These are phyloP conservation scores for Penstemon eatonii DNA, from an alignment of 257 asterid genomes.

Conservation along the genomic window DNA sequence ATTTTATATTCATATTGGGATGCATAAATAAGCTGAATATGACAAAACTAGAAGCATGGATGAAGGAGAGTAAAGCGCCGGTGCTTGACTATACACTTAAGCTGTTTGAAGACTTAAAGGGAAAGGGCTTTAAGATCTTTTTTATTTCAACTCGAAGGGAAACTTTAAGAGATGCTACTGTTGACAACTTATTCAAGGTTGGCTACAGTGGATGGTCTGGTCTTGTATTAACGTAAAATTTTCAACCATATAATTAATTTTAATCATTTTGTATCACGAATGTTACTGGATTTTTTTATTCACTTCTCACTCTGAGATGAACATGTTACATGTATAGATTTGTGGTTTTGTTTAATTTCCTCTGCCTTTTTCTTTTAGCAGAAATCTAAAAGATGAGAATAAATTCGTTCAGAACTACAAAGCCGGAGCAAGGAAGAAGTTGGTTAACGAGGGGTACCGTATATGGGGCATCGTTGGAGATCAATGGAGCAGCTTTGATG, in stretches of 20 bases:
- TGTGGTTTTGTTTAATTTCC: no score
- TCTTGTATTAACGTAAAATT: constrained; percentile 41
- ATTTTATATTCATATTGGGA: background rate
- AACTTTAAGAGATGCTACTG: constrained; percentile 50
- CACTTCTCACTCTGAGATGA: background rate
- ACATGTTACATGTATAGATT: no score
- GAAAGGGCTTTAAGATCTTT: constrained; percentile 43
- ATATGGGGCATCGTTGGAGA: constrained; percentile 51
- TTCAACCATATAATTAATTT: background rate
- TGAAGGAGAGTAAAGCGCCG: constrained; percentile 42
- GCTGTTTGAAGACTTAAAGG: constrained; percentile 38
- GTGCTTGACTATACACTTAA: constrained; percentile 34
- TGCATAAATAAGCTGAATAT: constrained; percentile 32
- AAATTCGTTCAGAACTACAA: constrained; percentile 35
- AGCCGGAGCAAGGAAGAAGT: constrained; percentile 46
- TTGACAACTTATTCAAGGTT: constrained; percentile 44
- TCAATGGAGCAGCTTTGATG: constrained; percentile 57
- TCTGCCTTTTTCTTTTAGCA: constrained; percentile 15
- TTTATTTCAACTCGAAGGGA: constrained; percentile 51
- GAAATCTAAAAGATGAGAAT: constrained; percentile 39
- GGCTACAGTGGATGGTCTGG: constrained; percentile 55
- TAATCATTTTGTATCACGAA: no score
- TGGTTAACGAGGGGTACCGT: constrained; percentile 45
- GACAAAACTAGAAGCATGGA: constrained; percentile 46
- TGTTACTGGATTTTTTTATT: no score